Evolutionary conservation across 1,284 basidiomycete species (phyloP).

Genomic region (Acaromyces ingoldii): DNA sequence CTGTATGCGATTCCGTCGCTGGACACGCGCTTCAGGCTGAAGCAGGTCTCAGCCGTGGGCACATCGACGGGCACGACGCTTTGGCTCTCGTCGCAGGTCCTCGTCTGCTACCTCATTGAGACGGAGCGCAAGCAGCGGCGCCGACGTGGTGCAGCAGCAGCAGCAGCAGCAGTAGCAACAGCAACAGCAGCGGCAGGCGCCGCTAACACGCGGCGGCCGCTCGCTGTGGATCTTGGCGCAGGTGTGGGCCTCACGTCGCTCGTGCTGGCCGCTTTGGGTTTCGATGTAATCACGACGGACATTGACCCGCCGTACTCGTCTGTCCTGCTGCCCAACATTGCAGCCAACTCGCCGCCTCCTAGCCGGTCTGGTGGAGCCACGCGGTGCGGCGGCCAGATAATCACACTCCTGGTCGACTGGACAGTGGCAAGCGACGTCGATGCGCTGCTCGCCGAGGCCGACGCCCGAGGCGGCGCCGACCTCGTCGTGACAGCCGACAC

Average conservation of each 20-base stretch:
- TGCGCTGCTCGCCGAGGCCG: not conserved
- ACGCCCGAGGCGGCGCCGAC: not conserved
- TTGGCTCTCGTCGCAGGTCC: not conserved
- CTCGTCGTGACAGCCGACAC: not conserved
- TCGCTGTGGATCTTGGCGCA: constrained; percentile 42
- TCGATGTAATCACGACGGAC: not conserved
- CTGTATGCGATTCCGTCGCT: not conserved
- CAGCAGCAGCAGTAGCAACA: not conserved
- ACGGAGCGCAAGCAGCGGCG: not conserved
- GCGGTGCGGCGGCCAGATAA: not conserved
- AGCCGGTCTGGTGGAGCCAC: not conserved
- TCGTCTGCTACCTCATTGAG: not conserved
- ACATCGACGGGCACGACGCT: not conserved
- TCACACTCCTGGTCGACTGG: not conserved
- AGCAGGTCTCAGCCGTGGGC: not conserved
- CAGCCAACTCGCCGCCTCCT: not conserved
- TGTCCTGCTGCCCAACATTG: not conserved
- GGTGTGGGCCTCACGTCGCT: constrained; percentile 45
- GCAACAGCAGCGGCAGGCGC: constrained; percentile 8
- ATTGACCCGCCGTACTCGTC: not conserved
- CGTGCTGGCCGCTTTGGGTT: constrained; percentile 12
- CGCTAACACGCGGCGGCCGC: constrained; percentile 23
- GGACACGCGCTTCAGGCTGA: not conserved
- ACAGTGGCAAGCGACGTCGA: not conserved
- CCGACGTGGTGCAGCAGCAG: not conserved